Evolutionary conservation across 2,329 filamentous ascomycete genomes (phyloP).

Genomic region (Ophiocordyceps sinensis): DNA sequence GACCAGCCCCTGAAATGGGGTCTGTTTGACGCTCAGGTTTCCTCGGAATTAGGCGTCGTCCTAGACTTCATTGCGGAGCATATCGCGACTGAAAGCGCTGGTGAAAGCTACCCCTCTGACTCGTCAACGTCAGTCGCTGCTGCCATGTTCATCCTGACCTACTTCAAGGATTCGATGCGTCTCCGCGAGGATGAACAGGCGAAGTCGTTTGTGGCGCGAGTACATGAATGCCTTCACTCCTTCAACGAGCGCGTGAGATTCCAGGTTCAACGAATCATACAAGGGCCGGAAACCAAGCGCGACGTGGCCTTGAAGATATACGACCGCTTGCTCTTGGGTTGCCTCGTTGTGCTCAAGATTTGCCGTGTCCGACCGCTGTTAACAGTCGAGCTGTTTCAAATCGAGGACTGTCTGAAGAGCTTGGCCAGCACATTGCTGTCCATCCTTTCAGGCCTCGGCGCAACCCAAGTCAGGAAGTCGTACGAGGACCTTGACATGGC

Average conservation of each 20-base stretch:
- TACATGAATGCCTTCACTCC: constrained; percentile 25
- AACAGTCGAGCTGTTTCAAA: constrained; percentile 22
- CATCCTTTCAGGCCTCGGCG: constrained; percentile 26
- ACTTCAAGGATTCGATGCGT: constrained; percentile 27
- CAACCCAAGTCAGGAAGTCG: constrained; percentile 26
- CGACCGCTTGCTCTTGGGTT: constrained; percentile 17
- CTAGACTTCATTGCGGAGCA: constrained; percentile 43
- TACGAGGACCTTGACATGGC: constrained; percentile 34
- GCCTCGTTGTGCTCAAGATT: constrained; percentile 24
- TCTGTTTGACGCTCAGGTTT: constrained; percentile 40
- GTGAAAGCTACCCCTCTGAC: not conserved
- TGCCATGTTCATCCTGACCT: constrained; percentile 32
- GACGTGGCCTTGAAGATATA: constrained; percentile 11
- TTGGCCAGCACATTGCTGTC: constrained; percentile 22
- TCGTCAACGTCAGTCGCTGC: constrained; percentile 12
- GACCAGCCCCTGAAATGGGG: constrained; percentile 38
- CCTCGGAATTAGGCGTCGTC: constrained; percentile 47
- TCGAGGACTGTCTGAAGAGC: constrained; percentile 34
- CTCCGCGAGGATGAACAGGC: constrained; percentile 19
- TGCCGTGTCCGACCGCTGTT: constrained; percentile 21
- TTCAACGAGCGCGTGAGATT: constrained; percentile 20
- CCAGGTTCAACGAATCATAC: constrained; percentile 3
- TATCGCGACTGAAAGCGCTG: constrained; percentile 9
- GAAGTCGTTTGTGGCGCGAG: constrained; percentile 27
- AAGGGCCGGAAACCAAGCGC: constrained; percentile 1